phyloP scores from a whole-genome alignment of 192 early-diverging fungal species.

The Physocladia obscura region DNA sequence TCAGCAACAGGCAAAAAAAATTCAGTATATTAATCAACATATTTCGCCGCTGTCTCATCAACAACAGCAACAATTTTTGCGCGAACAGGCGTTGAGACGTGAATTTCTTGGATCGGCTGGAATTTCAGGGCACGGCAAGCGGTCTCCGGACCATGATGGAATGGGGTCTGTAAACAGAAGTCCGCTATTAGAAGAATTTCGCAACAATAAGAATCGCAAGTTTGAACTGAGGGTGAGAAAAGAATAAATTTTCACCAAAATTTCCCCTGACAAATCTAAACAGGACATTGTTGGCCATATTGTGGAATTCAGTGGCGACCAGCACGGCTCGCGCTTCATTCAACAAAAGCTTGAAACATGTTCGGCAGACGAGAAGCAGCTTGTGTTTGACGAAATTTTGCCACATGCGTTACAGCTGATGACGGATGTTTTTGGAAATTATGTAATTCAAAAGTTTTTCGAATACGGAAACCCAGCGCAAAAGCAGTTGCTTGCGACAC shows the following conservation, averaged over 20 bases:
- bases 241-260: conserved; percentile 4
- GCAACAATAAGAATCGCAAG: conserved; percentile 95
- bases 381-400: conserved; percentile 95
- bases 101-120: conserved; percentile 34
- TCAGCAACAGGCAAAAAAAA: conserved; percentile 52
- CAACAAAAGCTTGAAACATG: conserved; percentile 97
- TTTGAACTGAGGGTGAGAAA: conserved; percentile 89
- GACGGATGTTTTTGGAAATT: conserved; percentile 99
- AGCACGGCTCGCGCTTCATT: conserved; percentile 97
- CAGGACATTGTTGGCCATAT: conserved; percentile 90
- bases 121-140: background rate
- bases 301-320: conserved; percentile 98
- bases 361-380: conserved; percentile 88
- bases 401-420: conserved; percentile 89
- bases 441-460: conserved; percentile 99
- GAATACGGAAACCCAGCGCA: conserved; percentile 93
- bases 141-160: conserved; percentile 1
- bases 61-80: conserved; percentile 19
- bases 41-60: conserved; percentile 31
- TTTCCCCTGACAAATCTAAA: background rate
- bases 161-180: conserved; percentile 53
- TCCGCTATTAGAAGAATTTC: conserved; percentile 91
- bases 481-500: conserved; percentile 86
- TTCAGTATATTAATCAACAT: conserved; percentile 45
- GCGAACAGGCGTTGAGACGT: conserved; percentile 56